These are phyloP conservation scores for Gossypium anomalum DNA, from an alignment of 345 rosid genomes.

Conservation along the genomic window DNA sequence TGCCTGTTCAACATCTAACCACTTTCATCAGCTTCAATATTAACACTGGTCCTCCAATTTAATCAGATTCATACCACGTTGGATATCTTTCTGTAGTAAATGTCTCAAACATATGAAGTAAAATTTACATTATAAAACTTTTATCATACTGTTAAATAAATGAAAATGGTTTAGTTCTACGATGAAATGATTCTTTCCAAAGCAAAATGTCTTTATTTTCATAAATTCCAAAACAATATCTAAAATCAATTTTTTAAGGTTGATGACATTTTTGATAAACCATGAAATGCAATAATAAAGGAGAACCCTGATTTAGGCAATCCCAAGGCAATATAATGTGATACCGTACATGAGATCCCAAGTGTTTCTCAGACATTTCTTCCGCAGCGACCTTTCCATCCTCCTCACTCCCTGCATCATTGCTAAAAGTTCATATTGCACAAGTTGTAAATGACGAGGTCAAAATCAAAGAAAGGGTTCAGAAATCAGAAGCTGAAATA, in stretches of 20 bases:
- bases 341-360: conserved; percentile 32
- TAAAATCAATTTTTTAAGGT: not conserved
- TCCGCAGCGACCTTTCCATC: conserved; percentile 25
- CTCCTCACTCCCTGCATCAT: conserved; percentile 35
- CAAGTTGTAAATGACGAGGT: not conserved
- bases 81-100: not conserved
- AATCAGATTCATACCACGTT: not conserved
- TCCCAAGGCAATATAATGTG: not conserved
- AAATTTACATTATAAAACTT: not conserved
- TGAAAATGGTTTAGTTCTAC: not conserved
- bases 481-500: not conserved
- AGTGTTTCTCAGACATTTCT: conserved; percentile 30
- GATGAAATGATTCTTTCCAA: not conserved
- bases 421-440: conserved; percentile 4
- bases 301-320: not conserved
- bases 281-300: conserved; percentile 1
- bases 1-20: conserved; percentile 34
- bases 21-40: conserved; percentile 16
- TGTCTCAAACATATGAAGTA: not conserved
- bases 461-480: not conserved
- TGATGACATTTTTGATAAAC: not conserved
- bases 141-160: not conserved
- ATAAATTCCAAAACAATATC: not conserved
- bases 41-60: not conserved
- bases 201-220: not conserved